Evolutionary conservation across 2,329 filamentous ascomycete genomes (phyloP).

Genomic region (Cytospora piceae): DNA sequence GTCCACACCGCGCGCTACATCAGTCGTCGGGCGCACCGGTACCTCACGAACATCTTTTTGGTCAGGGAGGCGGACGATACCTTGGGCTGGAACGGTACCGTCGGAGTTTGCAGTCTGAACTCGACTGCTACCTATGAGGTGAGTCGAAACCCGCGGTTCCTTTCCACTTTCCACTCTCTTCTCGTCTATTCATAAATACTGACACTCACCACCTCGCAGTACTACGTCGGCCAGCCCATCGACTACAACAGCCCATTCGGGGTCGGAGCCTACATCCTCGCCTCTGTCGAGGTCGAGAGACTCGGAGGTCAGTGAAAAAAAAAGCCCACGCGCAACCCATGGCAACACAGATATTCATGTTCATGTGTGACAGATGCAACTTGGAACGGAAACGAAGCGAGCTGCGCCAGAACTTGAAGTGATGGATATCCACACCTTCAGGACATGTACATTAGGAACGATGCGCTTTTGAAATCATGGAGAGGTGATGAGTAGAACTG

Average conservation of each 20-base stretch:
- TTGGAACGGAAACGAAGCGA: background rate
- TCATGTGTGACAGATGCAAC: background rate
- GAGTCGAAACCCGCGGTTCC: background rate
- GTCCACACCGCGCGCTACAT: background rate
- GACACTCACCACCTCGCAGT: conserved; percentile 28
- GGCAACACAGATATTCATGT: background rate
- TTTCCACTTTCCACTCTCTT: background rate
- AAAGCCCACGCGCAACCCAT: background rate
- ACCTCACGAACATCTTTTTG: conserved; percentile 16
- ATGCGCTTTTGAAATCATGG: background rate
- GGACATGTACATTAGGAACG: background rate
- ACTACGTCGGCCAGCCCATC: conserved; percentile 43
- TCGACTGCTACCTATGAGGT: conserved; percentile 44
- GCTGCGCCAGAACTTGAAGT: background rate
- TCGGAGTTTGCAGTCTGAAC: conserved; percentile 47
- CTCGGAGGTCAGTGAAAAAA: background rate
- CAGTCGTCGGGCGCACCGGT: conserved; percentile 16
- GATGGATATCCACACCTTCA: background rate
- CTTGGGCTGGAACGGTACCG: conserved; percentile 42
- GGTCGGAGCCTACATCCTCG: conserved; percentile 43
- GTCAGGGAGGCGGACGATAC: conserved; percentile 15
- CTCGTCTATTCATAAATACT: background rate
- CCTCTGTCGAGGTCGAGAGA: conserved; percentile 43
- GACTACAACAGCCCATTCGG: conserved; percentile 44
- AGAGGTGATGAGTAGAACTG: background rate